A percentile compares a stretch with the other conserved stretches of the same genome.
phyloP scores from a whole-genome alignment of 768 basidiomycete species.

The Dendrothele bispora region DNA sequence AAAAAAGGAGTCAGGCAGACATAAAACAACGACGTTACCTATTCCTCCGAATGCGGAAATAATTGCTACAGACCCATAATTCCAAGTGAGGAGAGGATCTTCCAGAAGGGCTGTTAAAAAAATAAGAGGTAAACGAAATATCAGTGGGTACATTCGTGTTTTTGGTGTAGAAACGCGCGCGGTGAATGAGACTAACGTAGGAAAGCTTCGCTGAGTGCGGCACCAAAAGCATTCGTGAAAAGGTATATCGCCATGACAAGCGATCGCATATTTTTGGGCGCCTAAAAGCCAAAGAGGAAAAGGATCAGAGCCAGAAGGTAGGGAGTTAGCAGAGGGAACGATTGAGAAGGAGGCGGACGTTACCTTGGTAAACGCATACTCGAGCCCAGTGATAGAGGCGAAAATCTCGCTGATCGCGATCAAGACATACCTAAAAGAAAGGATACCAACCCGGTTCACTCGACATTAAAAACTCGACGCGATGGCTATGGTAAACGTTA shows the following conservation, averaged over 20 bases:
- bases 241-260: slow-evolving; percentile 76
- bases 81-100: slow-evolving; percentile 53
- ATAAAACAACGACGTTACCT: no score
- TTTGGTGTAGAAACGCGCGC: neutral
- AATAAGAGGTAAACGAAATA: no score
- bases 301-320: no score
- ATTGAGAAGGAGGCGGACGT: no score
- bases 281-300: no score
- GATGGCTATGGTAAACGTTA: slow-evolving; percentile 7
- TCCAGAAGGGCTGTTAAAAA: slow-evolving; percentile 33
- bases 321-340: no score
- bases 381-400: slow-evolving; percentile 58
- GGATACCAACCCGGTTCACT: no score
- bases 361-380: slow-evolving; percentile 72
- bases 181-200: slow-evolving; percentile 56
- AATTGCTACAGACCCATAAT: slow-evolving; percentile 40
- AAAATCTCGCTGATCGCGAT: slow-evolving; percentile 58
- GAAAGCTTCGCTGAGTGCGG: slow-evolving; percentile 70
- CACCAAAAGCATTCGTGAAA: slow-evolving; percentile 57
- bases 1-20: no score
- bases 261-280: slow-evolving; percentile 87
- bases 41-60: slow-evolving; percentile 36
- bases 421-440: slow-evolving; percentile 44
- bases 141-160: neutral
- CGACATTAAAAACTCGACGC: no score